Evolutionary conservation across 2,329 filamentous ascomycete genomes (phyloP), one percentile per base, ranked within the genome.

Genomic region (Gliomastix tumulicola): DNA sequence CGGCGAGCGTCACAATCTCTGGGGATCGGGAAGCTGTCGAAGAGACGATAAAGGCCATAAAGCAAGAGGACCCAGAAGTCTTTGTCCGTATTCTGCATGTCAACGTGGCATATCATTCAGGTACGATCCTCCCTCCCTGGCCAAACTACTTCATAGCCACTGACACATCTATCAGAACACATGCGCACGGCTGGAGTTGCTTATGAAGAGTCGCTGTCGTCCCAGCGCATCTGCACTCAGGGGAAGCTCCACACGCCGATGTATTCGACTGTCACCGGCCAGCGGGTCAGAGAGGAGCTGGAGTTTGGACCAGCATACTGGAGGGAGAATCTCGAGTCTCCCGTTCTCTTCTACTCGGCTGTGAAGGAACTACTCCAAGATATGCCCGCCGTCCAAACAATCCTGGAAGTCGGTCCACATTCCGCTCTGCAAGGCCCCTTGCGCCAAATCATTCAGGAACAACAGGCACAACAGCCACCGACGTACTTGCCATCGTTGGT

Each of bases 1-100:
- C 68, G 1, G 50, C 55, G 1, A 72, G 60, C 36, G 46, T 68
- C 10, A 73, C 69, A 0, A 53, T 73, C 0, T 69, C 69, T 0
- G 68, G 68, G 9, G 64, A 66, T 35, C 32, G 53, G 6, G 30
- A 44, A n/a, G 22, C 44, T 11, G 45, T 56, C 2, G 44, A 50
- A 12, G 32, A 55, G 9, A 53, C 53, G 7, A 65, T 69, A 36
- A 55, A 66, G 0, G 25, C 39, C 1, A 48, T 65, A 25, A 51
- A 59, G 35, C 18, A 45, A 6, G 45, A 39, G 1, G 38, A 47
- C 6, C 54, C 58, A 0, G 55, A 53, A 11, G 50, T 52, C 0
- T 49, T 59, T 18, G 50, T 54, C 3, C 50, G 57, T 2, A 32
- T 49, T 7, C 44, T 68, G 4, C 56, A 58, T 30, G 57, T 65